Conservation (phyloP, 495 filamentous ascomycete genomes). For the Alectoria sarmentosa region DNA sequence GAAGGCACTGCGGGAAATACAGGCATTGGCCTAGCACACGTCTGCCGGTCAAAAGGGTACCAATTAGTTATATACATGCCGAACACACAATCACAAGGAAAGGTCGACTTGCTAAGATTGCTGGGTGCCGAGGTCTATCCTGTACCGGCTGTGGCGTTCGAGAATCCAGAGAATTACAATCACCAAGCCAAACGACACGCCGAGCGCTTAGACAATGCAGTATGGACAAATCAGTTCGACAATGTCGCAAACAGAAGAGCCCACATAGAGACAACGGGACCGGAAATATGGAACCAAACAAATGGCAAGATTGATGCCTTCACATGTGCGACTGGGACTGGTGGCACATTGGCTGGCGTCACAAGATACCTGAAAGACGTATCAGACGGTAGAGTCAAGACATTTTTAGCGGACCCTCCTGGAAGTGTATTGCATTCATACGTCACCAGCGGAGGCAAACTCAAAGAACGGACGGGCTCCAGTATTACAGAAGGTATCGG, state of each 20-base stretch:
- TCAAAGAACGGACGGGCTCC: slow-evolving; percentile 72
- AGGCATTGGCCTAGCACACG: slow-evolving; percentile 94
- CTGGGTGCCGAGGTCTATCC: slow-evolving; percentile 96
- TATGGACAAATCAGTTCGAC: slow-evolving; percentile 99
- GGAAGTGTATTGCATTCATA: slow-evolving; percentile 90
- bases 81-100: slow-evolving; percentile 95
- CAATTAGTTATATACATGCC: slow-evolving; percentile 98
- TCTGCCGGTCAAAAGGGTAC: slow-evolving; percentile 90
- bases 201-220: slow-evolving; percentile 76
- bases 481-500: slow-evolving; percentile 98
- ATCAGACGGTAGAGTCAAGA: slow-evolving; percentile 74
- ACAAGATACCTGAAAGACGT: slow-evolving; percentile 85
- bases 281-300: slow-evolving; percentile 97
- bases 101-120: slow-evolving; percentile 86
- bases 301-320: slow-evolving; percentile 83
- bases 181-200: slow-evolving; percentile 89
- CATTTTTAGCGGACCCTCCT: slow-evolving; percentile 87
- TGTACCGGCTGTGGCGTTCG: slow-evolving; percentile 95
- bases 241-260: slow-evolving; percentile 90
- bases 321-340: slow-evolving; percentile 91
- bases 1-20: slow-evolving; percentile 98
- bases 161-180: slow-evolving; percentile 95
- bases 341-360: slow-evolving; percentile 81
- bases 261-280: slow-evolving; percentile 94
- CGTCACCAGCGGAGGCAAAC: slow-evolving; percentile 74